phyloP scores from a whole-genome alignment of 306 rosid genomes.

The Trifolium pratense region DNA sequence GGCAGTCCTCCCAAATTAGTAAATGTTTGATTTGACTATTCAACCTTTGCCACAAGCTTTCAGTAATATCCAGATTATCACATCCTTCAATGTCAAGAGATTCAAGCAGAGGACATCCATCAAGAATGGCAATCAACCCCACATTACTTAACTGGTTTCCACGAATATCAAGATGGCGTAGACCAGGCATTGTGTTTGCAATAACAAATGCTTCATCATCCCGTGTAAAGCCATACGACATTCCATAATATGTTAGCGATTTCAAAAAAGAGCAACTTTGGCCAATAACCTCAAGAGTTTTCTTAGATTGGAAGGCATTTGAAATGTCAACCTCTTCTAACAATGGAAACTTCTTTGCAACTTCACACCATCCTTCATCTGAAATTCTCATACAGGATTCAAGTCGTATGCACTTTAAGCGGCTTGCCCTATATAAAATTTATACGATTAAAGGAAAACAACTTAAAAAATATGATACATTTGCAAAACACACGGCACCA shows the following conservation, averaged over 20 bases:
- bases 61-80: neutral
- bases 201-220: constrained; percentile 35
- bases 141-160: neutral
- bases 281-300: no score
- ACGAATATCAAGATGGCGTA: neutral
- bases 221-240: neutral
- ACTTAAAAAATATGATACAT: no score
- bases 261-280: no score
- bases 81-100: constrained; percentile 3
- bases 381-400: no score
- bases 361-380: no score
- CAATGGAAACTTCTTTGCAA: no score
- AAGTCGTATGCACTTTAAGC: no score
- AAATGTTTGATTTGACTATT: neutral
- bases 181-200: neutral
- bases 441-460: no score
- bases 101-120: constrained; percentile 3
- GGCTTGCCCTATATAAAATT: no score
- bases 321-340: no score
- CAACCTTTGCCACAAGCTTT: neutral
- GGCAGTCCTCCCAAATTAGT: neutral
- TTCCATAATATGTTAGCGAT: constrained; percentile 12
- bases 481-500: no score
- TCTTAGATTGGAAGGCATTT: no score
- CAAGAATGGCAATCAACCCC: constrained; percentile 18